Evolutionary conservation across 1,139 yeast genomes (phyloP), one percentile per base, ranked within the genome.

Genomic region (Yamadazyma dushanensis): DNA sequence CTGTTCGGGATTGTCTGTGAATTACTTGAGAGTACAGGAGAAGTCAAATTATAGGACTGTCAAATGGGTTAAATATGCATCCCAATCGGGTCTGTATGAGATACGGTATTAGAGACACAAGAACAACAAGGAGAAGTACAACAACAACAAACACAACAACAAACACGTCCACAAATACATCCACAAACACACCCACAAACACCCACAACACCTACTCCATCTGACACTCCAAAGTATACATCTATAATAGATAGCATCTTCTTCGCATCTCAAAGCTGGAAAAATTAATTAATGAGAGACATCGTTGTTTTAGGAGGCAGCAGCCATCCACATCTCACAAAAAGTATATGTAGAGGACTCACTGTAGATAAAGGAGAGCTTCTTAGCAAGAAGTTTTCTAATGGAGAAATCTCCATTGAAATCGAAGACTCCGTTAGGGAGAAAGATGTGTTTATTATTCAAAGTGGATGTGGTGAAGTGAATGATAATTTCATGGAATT

Each of bases 401-500:
- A 90, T 56, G 97, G 97, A 37, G 97, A 90, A 55, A 88, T 95
- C n/a, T 80, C 90, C 26, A 84, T 89, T 39, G 83, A 82, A 39
- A 76, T 90, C 40, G 75, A 75, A 39, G 94, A 86, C 52, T 83
- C 95, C 9, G 97, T 90, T 25, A 75, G 97, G 56, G 97, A 88
- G 49, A 90, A 89, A 61, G 96, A 89, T 59, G 97, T 90, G 3
- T 90, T 83, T 54, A 94, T 90, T 31, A 65, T 83, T 28, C 92
- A 83, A 53, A 70, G 81, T 23, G 88, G 92, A 3, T 84, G 94
- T 54, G 96, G 96, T 9, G 80, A 84, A 51, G 96, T 90, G 31
- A 94, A 94, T 58, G 97, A 92, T 58, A 83, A 80, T 53, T 84
- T 94, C 50, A 76, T 94, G 58, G 97, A 94, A 61, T 70, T 94